Percentiles rank a stretch among this genome's conserved stretches.
phyloP scores from a whole-genome alignment of 1,139 yeast genomes.

The Yamadazyma aaseri region DNA sequence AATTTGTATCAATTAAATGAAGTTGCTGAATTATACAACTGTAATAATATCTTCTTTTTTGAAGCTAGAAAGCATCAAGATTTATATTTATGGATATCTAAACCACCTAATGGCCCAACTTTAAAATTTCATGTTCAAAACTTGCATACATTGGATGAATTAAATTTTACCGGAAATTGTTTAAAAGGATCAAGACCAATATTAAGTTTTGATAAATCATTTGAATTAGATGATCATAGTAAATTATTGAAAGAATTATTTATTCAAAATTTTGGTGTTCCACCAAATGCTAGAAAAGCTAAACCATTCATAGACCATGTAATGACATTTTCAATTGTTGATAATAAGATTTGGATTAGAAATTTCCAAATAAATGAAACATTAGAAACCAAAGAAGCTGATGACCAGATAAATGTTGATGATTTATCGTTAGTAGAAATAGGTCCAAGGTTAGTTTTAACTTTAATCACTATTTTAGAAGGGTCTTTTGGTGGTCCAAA shows the following conservation, averaged over 20 bases:
- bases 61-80: slow-evolving; percentile 97
- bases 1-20: slow-evolving; percentile 87
- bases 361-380: slow-evolving; percentile 90
- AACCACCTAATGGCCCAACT: slow-evolving; percentile 98
- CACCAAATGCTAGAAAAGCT: slow-evolving; percentile 90
- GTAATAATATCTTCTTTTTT: slow-evolving; percentile 91
- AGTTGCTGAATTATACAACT: slow-evolving; percentile 94
- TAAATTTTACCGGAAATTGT: slow-evolving; percentile 95
- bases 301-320: slow-evolving; percentile 97
- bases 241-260: slow-evolving; percentile 82
- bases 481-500: slow-evolving; percentile 99
- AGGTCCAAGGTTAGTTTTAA: slow-evolving; percentile 95
- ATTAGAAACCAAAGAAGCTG: slow-evolving; percentile 45
- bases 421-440: slow-evolving; percentile 84
- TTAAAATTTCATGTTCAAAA: slow-evolving; percentile 91
- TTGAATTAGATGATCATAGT: slow-evolving; percentile 59
- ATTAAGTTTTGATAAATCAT: slow-evolving; percentile 79
- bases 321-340: slow-evolving; percentile 88
- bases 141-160: slow-evolving; percentile 92
- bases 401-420: slow-evolving; percentile 37
- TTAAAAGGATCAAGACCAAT: slow-evolving; percentile 96
- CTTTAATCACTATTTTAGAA: slow-evolving; percentile 87
- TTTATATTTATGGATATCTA: slow-evolving; percentile 89
- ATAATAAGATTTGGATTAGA: slow-evolving; percentile 93
- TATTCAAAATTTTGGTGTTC: slow-evolving; percentile 89